Evolutionary conservation across 2,329 filamentous ascomycete species (phyloP).

Genomic region (Paecilomyces dactylethromorphus): DNA sequence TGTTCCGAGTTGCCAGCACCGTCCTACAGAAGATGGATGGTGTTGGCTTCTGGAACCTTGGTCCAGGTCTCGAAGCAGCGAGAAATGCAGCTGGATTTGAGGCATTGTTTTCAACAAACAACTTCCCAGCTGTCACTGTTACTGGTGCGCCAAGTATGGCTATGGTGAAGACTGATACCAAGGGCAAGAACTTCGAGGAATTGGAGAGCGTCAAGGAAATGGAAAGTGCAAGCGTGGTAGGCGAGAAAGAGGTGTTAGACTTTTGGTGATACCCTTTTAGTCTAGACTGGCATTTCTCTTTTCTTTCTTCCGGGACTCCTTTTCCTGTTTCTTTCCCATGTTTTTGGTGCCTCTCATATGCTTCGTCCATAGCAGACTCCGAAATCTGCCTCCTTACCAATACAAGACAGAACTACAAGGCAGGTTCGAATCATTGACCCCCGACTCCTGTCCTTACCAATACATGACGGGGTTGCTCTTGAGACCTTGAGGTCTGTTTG

Average conservation of each 20-base stretch:
- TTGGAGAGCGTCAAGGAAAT: conserved; percentile 15
- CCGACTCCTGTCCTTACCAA: background rate
- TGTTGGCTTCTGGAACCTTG: conserved; percentile 25
- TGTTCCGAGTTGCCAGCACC: conserved; percentile 23
- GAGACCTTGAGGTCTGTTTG: too few species aligned
- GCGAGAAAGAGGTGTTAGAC: background rate
- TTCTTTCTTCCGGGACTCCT: background rate
- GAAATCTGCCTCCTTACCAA: background rate
- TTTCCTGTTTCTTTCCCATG: background rate
- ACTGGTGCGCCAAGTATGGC: background rate
- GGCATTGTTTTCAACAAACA: background rate
- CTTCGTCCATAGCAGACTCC: background rate
- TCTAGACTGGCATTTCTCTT: background rate
- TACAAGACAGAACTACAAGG: too few species aligned
- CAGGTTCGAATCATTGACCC: too few species aligned
- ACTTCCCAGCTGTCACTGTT: background rate
- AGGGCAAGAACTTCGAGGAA: conserved; percentile 10
- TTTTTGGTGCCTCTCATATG: background rate
- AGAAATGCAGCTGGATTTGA: background rate
- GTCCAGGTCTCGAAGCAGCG: conserved; percentile 4
- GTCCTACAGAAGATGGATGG: conserved; percentile 32
- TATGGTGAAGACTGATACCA: background rate
- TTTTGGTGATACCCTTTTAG: conserved; percentile 3
- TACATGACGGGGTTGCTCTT: too few species aligned
- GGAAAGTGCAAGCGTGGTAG: conserved; percentile 8